These are phyloP conservation scores for Dactylellina leptospora DNA, from an alignment of 2,329 filamentous ascomycete genomes.

Conservation along the genomic window DNA sequence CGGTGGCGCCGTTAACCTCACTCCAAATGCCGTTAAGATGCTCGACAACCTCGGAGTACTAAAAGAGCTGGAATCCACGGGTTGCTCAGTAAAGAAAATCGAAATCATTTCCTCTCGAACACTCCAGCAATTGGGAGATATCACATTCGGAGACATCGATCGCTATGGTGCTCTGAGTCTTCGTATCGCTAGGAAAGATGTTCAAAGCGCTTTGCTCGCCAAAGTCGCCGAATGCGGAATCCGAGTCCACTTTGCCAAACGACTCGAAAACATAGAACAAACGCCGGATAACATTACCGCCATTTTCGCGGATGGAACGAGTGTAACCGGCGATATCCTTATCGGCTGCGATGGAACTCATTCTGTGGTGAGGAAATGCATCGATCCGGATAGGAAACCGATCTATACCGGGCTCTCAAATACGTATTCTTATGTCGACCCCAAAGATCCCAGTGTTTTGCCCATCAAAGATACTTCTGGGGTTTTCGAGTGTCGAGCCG, in stretches of 20 bases:
- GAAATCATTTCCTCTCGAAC: conserved; percentile 62
- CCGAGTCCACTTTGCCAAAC: conserved; percentile 54
- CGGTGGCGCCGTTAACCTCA: conserved; percentile 63
- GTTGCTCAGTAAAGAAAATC: conserved; percentile 64
- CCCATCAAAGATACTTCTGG: conserved; percentile 42
- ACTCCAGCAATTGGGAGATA: conserved; percentile 58
- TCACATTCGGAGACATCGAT: conserved; percentile 64
- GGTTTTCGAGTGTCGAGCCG: conserved; percentile 36
- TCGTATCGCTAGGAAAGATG: conserved; percentile 57
- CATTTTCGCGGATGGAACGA: conserved; percentile 57
- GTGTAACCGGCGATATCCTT: conserved; percentile 57
- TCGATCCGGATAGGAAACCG: conserved; percentile 38
- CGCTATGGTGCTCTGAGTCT: conserved; percentile 65
- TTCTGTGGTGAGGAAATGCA: conserved; percentile 57
- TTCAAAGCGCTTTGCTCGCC: conserved; percentile 57
- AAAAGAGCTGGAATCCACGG: conserved; percentile 61
- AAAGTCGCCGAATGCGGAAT: conserved; percentile 53
- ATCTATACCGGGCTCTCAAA: conserved; percentile 39
- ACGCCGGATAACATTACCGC: conserved; percentile 52
- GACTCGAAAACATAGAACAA: conserved; percentile 27
- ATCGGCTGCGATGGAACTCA: conserved; percentile 60
- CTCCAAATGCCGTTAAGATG: conserved; percentile 63
- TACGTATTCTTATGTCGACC: conserved; percentile 41
- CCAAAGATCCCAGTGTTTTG: conserved; percentile 8
- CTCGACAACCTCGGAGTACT: conserved; percentile 62